A percentile compares a stretch with the other conserved stretches of the same genome.
phyloP scores from a whole-genome alignment of 2,329 filamentous ascomycete genomes.

The Fusarium algeriense region DNA sequence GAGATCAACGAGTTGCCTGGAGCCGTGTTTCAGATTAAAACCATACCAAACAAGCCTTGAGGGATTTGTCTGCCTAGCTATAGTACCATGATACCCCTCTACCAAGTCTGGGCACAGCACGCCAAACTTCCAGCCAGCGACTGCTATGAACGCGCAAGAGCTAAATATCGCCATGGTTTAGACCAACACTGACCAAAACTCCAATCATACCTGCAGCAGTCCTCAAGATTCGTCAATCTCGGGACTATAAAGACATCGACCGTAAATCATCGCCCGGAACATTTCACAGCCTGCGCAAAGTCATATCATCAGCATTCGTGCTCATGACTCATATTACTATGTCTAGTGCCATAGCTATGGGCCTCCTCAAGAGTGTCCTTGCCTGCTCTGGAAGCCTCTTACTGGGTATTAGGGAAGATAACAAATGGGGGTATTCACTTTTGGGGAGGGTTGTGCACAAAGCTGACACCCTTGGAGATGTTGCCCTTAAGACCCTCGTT shows the following conservation, averaged over 20 bases:
- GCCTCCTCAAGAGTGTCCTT: constrained; percentile 46
- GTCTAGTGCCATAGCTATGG: constrained; percentile 53
- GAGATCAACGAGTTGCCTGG: constrained; percentile 88
- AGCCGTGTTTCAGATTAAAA: constrained; percentile 97
- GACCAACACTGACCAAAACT: constrained; percentile 39
- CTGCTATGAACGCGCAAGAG: constrained; percentile 34
- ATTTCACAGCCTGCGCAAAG: constrained; percentile 55
- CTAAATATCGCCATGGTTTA: constrained; percentile 35
- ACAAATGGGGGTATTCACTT: constrained; percentile 72
- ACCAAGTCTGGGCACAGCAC: constrained; percentile 30
- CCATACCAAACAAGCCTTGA: constrained; percentile 71
- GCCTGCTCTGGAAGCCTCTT: constrained; percentile 46
- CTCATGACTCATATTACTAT: constrained; percentile 53
- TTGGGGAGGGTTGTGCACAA: constrained; percentile 87
- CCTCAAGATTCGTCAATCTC: constrained; percentile 22
- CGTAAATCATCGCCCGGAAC: constrained; percentile 37
- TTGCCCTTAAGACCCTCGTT: constrained; percentile 88
- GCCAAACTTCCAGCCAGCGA: constrained; percentile 29
- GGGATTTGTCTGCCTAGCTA: constrained; percentile 30
- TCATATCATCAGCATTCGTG: constrained; percentile 53
- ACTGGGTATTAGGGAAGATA: constrained; percentile 41
- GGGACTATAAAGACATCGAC: constrained; percentile 33
- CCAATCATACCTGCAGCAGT: constrained; percentile 41
- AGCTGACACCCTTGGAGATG: constrained; percentile 93
- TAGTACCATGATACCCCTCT: constrained; percentile 45